These are phyloP conservation scores for Dendrobium huoshanense DNA, from an alignment of 106 monocot species.

Conservation along the genomic window DNA sequence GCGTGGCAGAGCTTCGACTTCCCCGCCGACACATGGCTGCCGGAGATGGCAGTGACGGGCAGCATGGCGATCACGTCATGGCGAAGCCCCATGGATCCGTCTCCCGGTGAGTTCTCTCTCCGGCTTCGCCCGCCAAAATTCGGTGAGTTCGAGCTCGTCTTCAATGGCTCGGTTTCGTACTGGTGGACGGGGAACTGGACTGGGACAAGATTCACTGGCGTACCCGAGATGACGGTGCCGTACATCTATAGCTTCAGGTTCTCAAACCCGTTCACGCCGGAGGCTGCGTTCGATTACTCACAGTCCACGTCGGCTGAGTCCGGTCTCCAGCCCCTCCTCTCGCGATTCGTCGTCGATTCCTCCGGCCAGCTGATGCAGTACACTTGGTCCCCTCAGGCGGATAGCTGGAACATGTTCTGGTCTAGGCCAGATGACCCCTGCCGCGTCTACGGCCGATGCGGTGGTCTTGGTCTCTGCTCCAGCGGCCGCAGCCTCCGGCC, in stretches of 20 bases:
- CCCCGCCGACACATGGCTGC: slow-evolving; percentile 51
- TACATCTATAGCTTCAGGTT: slow-evolving; percentile 59
- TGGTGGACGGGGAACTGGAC: slow-evolving; percentile 61
- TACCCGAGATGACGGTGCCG: slow-evolving; percentile 67
- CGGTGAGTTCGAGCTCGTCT: slow-evolving; percentile 54
- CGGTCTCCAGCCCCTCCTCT: slow-evolving; percentile 14
- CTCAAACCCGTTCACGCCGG: slow-evolving; percentile 38
- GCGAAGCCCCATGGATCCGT: slow-evolving; percentile 42
- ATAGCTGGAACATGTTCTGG: slow-evolving; percentile 67
- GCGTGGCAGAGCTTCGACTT: slow-evolving; percentile 69
- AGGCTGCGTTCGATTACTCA: slow-evolving; percentile 41
- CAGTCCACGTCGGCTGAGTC: slow-evolving; percentile 6
- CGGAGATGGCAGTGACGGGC: slow-evolving; percentile 25
- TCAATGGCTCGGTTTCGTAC: slow-evolving; percentile 24
- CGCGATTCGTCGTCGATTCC: slow-evolving; percentile 41
- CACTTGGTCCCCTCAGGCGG: slow-evolving; percentile 54
- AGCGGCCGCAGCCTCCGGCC: slow-evolving; percentile 18
- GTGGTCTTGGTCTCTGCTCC: slow-evolving; percentile 38
- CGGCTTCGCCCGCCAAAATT: slow-evolving; percentile 27
- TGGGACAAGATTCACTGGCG: slow-evolving; percentile 31
- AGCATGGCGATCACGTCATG: slow-evolving; percentile 24
- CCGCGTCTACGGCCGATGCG: slow-evolving; percentile 44
- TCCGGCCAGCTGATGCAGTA: slow-evolving; percentile 55
- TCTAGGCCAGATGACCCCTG: slow-evolving; percentile 37
- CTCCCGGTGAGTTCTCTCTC: slow-evolving; percentile 38